Percentiles rank a stretch among this genome's conserved stretches.
Conservation (phyloP, 2,329 filamentous ascomycete genomes). For the Trichoderma sp. region DNA sequence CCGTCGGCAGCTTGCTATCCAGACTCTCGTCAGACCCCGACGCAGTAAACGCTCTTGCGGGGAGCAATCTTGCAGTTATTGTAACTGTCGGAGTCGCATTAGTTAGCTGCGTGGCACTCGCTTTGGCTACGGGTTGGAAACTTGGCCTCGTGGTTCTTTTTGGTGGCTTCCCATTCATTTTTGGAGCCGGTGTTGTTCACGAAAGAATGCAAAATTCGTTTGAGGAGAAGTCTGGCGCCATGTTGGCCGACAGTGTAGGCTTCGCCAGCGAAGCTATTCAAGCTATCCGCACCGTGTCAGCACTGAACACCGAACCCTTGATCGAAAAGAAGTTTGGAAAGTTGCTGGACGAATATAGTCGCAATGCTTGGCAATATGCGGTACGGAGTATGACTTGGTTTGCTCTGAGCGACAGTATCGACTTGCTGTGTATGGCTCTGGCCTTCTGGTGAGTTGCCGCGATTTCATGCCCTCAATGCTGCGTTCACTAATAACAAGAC, state of each 20-base stretch:
- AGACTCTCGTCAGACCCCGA: neutral
- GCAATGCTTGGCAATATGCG: neutral
- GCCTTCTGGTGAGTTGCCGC: conserved; percentile 24
- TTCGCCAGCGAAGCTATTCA: neutral
- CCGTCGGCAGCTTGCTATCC: neutral
- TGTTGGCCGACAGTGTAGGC: neutral
- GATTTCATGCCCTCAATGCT: neutral
- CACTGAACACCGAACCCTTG: neutral
- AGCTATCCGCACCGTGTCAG: neutral
- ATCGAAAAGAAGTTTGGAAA: neutral
- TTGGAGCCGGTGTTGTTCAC: neutral
- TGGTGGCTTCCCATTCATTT: conserved; percentile 1
- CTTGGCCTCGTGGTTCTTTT: neutral
- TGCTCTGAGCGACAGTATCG: conserved; percentile 1
- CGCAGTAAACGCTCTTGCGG: neutral
- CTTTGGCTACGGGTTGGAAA: neutral
- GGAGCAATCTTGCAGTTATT: neutral
- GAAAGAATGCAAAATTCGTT: conserved; percentile 5
- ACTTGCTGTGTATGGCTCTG: conserved; percentile 7
- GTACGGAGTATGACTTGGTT: conserved; percentile 2
- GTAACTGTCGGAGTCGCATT: neutral
- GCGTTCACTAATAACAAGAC: neutral
- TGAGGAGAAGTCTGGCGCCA: neutral
- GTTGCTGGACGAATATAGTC: neutral
- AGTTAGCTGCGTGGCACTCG: neutral